Percentiles rank a stretch among this genome's conserved stretches.
These are phyloP conservation scores for Pseudogymnoascus verrucosus DNA, from an alignment of 2,329 filamentous ascomycete species.

Conservation along the genomic window DNA sequence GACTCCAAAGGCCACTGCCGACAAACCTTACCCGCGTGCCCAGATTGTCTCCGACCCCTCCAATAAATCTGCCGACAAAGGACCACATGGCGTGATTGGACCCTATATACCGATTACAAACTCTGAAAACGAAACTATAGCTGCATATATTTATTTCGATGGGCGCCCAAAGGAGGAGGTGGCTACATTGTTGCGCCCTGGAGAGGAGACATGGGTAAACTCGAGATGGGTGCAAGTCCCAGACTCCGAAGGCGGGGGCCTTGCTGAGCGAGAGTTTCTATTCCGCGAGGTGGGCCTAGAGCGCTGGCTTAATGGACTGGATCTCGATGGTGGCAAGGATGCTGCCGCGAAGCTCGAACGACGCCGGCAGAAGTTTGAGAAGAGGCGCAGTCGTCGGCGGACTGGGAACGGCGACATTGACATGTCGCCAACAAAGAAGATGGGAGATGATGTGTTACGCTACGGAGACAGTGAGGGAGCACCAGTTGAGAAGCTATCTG, in stretches of 20 bases:
- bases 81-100: constrained; percentile 53
- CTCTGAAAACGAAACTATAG: constrained; percentile 92
- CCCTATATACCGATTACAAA: constrained; percentile 90
- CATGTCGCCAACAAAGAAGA: constrained; percentile 18
- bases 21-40: constrained; percentile 72
- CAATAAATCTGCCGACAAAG: constrained; percentile 42
- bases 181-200: constrained; percentile 80
- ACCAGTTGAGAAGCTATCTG: constrained; percentile 62
- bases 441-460: constrained; percentile 55
- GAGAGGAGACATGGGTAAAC: constrained; percentile 98
- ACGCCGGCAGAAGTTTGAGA: constrained; percentile 71
- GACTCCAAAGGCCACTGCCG: constrained; percentile 67
- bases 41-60: constrained; percentile 70
- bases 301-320: constrained; percentile 90
- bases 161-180: constrained; percentile 93
- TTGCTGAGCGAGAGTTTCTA: constrained; percentile 92
- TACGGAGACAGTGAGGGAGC: constrained; percentile 72
- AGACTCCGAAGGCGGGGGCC: constrained; percentile 80
- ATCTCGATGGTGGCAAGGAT: constrained; percentile 82
- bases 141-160: constrained; percentile 98
- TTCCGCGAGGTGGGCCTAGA: constrained; percentile 96
- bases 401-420: constrained; percentile 39
- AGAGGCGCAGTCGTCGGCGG: constrained; percentile 57
- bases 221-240: constrained; percentile 95
- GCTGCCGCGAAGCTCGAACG: constrained; percentile 84